Base-by-base conservation (phyloP, 441 rosid species). In the Populus hybrid region DNA sequence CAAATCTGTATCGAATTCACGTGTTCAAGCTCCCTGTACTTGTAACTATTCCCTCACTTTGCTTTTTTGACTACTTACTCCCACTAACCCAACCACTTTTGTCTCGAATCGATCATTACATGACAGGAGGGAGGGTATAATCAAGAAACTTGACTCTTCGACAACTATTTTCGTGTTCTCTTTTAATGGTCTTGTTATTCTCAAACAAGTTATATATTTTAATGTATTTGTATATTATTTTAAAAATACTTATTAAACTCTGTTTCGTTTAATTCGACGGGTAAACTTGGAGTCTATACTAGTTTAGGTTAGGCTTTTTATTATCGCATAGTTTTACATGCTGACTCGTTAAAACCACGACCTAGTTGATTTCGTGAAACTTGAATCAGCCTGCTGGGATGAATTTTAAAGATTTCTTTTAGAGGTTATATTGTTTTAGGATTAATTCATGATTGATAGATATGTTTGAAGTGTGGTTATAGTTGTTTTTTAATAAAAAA, bases 291-390 rank as follows among this genome's bases (percentile, higher is more conserved):
- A 36, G 0, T 8, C 2, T 38, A 3, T 38, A 38, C 1, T 38
- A 38, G 3, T 2, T 38, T 38, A 11, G 42, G 0, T 38, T 38
- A 38, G 42, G 42, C 8, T 38, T 38, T 0, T 8, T 8, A 8
- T 38, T 38, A 38, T 38, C 10, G 0, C 11, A 8, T 38, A 1
- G 42, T 38, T 38, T 38, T 38, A 38, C 0, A 8, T 2, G 1
- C 0, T 0, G 0, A 38, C 3, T 38, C 0, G 1, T 38, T 38
- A 10, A 38, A 38, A 0, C 11, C 1, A 0, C 0, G 42, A 38
- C 11, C 3, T 0, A 0, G 0, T 38, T 38, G 11, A 38, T 38
- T 38, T 38, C 0, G 0, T 38, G 42, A 38, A 38, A 38, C 42
- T 38, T 38, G 2, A 38, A 38, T 38, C 0, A 36, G 0, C 10